phyloP scores from a whole-genome alignment of 2,329 filamentous ascomycete genomes.

The Colletotrichum tabaci region DNA sequence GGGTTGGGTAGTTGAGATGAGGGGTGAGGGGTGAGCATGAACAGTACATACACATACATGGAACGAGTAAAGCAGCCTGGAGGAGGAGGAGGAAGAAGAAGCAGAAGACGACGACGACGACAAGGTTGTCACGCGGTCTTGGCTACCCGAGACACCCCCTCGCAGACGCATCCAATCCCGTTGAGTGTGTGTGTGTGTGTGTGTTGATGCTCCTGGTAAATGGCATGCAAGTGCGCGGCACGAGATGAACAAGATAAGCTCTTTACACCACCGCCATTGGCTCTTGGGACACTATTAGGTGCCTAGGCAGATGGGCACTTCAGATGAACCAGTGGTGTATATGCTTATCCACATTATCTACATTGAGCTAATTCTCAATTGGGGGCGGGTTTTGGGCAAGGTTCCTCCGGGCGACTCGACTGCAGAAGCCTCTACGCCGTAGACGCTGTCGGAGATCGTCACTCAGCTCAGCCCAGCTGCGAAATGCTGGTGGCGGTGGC shows the following conservation, averaged over 20 bases:
- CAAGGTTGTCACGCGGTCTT: conserved; percentile 32
- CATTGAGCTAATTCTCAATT: too few species aligned
- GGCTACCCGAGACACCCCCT: conserved; percentile 29
- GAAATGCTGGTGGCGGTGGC: conserved; percentile 32
- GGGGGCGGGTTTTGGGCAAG: too few species aligned
- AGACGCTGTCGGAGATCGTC: not conserved
- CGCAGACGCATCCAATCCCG: conserved; percentile 19
- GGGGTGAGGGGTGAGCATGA: too few species aligned
- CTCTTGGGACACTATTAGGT: too few species aligned
- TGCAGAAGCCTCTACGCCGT: not conserved
- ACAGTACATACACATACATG: too few species aligned
- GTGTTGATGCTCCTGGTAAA: not conserved
- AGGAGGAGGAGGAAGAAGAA: too few species aligned
- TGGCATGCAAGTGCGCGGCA: conserved; percentile 20
- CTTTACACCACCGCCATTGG: not conserved
- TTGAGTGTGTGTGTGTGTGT: not conserved
- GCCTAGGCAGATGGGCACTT: not conserved
- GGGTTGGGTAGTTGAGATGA: too few species aligned
- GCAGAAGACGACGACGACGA: too few species aligned
- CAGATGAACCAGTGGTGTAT: not conserved
- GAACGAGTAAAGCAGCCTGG: too few species aligned
- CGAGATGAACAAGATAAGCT: conserved; percentile 29
- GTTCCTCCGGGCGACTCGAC: too few species aligned
- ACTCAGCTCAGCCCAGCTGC: not conserved
- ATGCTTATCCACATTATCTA: not conserved